Evolutionary conservation across 306 rosid species (phyloP).

Genomic region (Castanea sativa): DNA sequence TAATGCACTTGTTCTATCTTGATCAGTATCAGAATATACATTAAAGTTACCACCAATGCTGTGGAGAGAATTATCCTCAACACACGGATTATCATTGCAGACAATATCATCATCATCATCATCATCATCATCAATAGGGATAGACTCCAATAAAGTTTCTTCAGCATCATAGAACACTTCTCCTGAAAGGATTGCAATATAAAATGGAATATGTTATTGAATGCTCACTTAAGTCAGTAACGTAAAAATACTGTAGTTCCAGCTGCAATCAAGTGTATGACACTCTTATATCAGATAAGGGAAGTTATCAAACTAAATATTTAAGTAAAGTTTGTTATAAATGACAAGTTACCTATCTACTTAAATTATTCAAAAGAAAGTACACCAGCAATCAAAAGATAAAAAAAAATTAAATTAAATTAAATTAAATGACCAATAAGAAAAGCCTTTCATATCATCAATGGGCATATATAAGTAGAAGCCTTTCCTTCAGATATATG

Average conservation of each 20-base stretch:
- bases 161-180: constrained; percentile 75
- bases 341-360: background rate
- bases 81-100: constrained; percentile 21
- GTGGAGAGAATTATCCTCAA: constrained; percentile 36
- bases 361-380: background rate
- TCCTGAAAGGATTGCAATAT: constrained; percentile 48
- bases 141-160: constrained; percentile 39
- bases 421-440: background rate
- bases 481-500: background rate
- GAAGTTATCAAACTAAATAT: no score
- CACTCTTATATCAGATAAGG: background rate
- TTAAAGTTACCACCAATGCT: constrained; percentile 27
- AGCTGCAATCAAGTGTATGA: constrained; percentile 17
- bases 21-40: constrained; percentile 28
- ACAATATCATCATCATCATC: constrained; percentile 39
- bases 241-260: constrained; percentile 21
- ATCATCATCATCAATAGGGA: constrained; percentile 37
- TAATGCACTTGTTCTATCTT: constrained; percentile 21
- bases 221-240: constrained; percentile 20
- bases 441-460: no score
- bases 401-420: background rate
- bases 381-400: background rate
- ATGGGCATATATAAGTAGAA: background rate
- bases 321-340: background rate
- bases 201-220: constrained; percentile 21